Conservation (phyloP, 352 stramenopile species). For the Globisporangium nunn region DNA sequence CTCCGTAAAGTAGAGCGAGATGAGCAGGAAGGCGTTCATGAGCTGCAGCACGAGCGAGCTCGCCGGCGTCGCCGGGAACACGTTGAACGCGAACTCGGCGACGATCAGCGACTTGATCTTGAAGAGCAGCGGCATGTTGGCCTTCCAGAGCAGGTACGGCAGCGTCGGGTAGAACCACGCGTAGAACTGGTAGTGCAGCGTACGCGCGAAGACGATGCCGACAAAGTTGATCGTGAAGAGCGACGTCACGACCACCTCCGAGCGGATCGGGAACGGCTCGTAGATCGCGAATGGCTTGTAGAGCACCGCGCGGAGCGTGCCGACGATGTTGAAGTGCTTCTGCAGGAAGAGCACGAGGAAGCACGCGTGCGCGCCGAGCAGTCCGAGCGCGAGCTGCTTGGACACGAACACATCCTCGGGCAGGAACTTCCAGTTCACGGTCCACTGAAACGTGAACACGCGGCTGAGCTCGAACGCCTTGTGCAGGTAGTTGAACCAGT, state of each 20-base stretch:
- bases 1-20: conserved; percentile 67
- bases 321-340: conserved; percentile 78
- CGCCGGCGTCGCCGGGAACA: conserved; percentile 89
- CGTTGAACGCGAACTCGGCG: conserved; percentile 93
- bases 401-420: conserved; percentile 72
- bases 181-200: conserved; percentile 98
- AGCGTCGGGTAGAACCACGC: conserved; percentile 95
- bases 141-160: conserved; percentile 92
- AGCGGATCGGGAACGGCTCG: conserved; percentile 75
- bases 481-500: conserved; percentile 92
- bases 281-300: conserved; percentile 66
- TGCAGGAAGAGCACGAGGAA: conserved; percentile 74
- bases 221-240: conserved; percentile 94
- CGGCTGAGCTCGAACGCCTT: conserved; percentile 97
- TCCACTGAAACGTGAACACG: conserved; percentile 99
- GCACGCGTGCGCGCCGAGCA: conserved; percentile 53
- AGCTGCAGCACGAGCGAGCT: conserved; percentile 91
- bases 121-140: conserved; percentile 74
- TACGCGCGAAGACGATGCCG: conserved; percentile 94
- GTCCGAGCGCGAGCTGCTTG: conserved; percentile 46
- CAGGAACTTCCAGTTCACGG: conserved; percentile 97
- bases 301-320: conserved; percentile 63
- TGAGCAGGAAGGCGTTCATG: conserved; percentile 83
- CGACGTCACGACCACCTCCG: conserved; percentile 78
- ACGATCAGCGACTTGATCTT: conserved; percentile 77